Evolutionary conservation across 1,139 yeast genomes (phyloP).

Genomic region (Geotrichum bryndzae): DNA sequence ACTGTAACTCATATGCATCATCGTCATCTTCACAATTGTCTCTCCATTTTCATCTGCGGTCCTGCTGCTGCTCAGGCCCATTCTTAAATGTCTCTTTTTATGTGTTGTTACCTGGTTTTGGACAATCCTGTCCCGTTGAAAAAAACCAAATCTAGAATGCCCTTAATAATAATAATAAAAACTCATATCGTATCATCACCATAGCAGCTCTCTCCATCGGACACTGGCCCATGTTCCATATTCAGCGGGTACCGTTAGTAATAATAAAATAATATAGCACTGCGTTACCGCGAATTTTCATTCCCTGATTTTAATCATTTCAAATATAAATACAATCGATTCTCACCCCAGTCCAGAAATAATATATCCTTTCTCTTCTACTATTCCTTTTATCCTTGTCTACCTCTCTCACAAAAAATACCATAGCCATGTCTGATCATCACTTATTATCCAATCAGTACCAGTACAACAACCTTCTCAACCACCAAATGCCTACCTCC

Average conservation of each 20-base stretch:
- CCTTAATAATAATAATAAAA: not conserved
- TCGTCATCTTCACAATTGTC: not conserved
- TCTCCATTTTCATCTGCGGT: not conserved
- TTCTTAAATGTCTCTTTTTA: not conserved
- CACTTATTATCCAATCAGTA: slow-evolving; percentile 1
- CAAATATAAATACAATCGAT: not conserved
- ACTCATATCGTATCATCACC: not conserved
- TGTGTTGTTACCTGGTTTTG: not conserved
- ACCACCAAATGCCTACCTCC: slow-evolving; percentile 5
- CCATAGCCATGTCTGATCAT: not conserved
- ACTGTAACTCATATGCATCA: not conserved
- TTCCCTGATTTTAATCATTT: not conserved
- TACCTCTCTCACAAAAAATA: not conserved
- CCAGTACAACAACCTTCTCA: not conserved
- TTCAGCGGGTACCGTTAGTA: not conserved
- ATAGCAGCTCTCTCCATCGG: not conserved
- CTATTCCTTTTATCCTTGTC: not conserved
- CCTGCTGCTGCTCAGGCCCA: not conserved
- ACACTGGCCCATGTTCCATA: not conserved
- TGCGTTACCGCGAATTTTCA: not conserved
- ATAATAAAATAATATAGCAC: not conserved
- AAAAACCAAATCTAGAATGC: not conserved
- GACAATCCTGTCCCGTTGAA: not conserved
- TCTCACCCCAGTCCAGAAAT: not conserved
- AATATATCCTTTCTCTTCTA: not conserved